Evolutionary conservation across 225 moss, liverwort and hornwort genomes (phyloP).

Genomic region (Physcomitrellopsis africana): DNA sequence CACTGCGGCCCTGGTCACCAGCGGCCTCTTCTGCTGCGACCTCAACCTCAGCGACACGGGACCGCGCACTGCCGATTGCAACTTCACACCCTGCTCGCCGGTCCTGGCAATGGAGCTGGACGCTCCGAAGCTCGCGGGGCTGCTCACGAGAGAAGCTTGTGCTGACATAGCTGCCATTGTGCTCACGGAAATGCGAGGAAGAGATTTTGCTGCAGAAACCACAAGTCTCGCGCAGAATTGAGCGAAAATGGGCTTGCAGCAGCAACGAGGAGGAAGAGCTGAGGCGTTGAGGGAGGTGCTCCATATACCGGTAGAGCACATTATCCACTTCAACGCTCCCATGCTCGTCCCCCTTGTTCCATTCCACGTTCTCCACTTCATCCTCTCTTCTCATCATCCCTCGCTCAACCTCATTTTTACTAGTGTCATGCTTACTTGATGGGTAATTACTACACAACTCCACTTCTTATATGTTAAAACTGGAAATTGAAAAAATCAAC

Average conservation of each 20-base stretch:
- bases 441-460: no score
- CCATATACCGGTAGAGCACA: slow-evolving; percentile 34
- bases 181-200: background rate
- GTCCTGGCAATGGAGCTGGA: slow-evolving; percentile 34
- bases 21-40: slow-evolving; percentile 14
- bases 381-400: no score
- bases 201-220: background rate
- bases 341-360: slow-evolving; percentile 9
- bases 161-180: slow-evolving; percentile 54
- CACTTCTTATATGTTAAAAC: no score
- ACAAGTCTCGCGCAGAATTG: no score
- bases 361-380: no score
- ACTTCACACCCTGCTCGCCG: slow-evolving; percentile 25
- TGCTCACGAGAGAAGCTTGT: slow-evolving; percentile 50
- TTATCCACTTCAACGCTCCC: slow-evolving; percentile 42
- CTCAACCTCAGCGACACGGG: slow-evolving; percentile 11
- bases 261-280: background rate
- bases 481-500: no score
- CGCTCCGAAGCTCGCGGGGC: slow-evolving; percentile 31
- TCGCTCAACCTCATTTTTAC: no score
- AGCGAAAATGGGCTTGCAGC: background rate
- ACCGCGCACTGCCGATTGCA: slow-evolving; percentile 33
- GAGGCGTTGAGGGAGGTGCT: background rate
- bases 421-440: no score
- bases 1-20: slow-evolving; percentile 39